phyloP scores from a whole-genome alignment of 2,329 filamentous ascomycete genomes.

The Lasiodiplodia gonubiensis region DNA sequence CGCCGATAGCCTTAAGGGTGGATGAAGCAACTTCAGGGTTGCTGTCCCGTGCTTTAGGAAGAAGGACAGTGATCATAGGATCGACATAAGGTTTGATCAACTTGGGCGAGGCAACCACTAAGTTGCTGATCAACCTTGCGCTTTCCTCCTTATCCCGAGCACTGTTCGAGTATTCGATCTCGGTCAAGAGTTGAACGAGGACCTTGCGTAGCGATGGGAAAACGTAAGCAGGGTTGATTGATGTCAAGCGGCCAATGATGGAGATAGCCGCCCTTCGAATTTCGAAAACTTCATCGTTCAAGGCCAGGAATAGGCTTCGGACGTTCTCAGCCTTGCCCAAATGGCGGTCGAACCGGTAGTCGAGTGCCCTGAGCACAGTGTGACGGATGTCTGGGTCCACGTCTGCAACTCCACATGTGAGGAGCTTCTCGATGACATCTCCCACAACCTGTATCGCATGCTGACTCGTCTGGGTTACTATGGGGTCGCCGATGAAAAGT shows the following conservation, averaged over 20 bases:
- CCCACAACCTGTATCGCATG: slow-evolving; percentile 97
- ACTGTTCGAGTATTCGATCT: slow-evolving; percentile 94
- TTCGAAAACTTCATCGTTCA: slow-evolving; percentile 92
- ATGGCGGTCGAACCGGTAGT: slow-evolving; percentile 93
- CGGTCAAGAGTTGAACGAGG: slow-evolving; percentile 92
- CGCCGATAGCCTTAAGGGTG: slow-evolving; percentile 92
- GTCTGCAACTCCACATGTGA: slow-evolving; percentile 94
- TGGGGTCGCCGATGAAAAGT: slow-evolving; percentile 93
- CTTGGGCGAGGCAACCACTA: slow-evolving; percentile 90
- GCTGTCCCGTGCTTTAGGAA: slow-evolving; percentile 86
- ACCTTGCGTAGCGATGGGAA: slow-evolving; percentile 95
- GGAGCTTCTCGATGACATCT: slow-evolving; percentile 94
- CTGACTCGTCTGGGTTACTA: slow-evolving; percentile 96
- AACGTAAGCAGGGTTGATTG: slow-evolving; percentile 94
- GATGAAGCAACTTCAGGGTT: slow-evolving; percentile 90
- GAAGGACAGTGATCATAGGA: slow-evolving; percentile 91
- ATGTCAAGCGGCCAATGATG: slow-evolving; percentile 91
- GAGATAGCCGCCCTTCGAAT: slow-evolving; percentile 95
- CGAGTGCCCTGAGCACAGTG: slow-evolving; percentile 86
- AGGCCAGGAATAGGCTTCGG: slow-evolving; percentile 88
- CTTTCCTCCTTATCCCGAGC: slow-evolving; percentile 95
- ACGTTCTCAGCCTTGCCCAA: slow-evolving; percentile 98
- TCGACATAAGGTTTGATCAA: slow-evolving; percentile 97
- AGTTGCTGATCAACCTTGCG: slow-evolving; percentile 86
- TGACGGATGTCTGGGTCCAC: slow-evolving; percentile 83